These are phyloP conservation scores for Lunularia cruciata DNA, from an alignment of 225 moss, liverwort and hornwort genomes.

Conservation along the genomic window DNA sequence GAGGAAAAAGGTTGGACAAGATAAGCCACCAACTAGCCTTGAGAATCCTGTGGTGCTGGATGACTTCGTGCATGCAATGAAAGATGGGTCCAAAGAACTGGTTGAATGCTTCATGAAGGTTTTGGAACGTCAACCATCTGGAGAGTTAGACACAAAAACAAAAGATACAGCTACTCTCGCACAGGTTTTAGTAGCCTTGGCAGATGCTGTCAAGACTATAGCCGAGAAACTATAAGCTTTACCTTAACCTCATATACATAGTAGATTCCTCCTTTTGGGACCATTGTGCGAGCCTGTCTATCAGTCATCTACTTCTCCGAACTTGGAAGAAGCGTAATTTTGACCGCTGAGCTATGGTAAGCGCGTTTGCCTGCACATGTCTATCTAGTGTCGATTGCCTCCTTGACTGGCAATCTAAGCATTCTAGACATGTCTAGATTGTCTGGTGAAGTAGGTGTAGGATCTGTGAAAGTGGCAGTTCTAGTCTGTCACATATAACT, in stretches of 20 bases:
- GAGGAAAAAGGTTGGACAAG: conserved; percentile 62
- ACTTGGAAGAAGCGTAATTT: no score
- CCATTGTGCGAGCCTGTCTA: no score
- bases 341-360: no score
- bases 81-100: conserved; percentile 93
- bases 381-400: no score
- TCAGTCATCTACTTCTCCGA: no score
- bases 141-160: conserved; percentile 64
- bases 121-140: conserved; percentile 68
- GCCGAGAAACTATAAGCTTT: conserved; percentile 75
- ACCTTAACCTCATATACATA: background rate
- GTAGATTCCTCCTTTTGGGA: no score
- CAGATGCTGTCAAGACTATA: conserved; percentile 92
- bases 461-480: no score
- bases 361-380: no score
- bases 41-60: conserved; percentile 81
- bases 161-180: conserved; percentile 79
- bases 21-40: conserved; percentile 50
- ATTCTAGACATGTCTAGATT: no score
- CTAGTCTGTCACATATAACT: no score
- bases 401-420: no score
- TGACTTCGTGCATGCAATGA: conserved; percentile 89
- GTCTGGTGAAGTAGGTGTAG: no score
- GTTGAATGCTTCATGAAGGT: conserved; percentile 98
- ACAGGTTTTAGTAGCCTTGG: conserved; percentile 86